These are phyloP conservation scores for Thinopyrum obtusiflorum DNA, from an alignment of 202 grass and related monocot species.

Conservation along the genomic window DNA sequence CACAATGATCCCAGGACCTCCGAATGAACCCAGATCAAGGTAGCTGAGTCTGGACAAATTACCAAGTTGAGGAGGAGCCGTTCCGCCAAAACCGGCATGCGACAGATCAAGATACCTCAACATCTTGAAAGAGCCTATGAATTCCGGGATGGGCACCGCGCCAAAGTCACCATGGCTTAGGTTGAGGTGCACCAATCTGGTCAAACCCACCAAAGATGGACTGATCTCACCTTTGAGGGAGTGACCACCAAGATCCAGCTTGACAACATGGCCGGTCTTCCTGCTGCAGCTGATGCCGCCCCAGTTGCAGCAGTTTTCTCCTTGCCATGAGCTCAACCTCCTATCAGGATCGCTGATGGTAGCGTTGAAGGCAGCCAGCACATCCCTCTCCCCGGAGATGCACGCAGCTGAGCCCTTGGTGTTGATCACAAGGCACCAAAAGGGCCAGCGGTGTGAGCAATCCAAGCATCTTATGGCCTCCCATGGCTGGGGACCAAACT, in stretches of 20 bases:
- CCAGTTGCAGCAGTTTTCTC: conserved; percentile 41
- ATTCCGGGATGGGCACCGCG: neutral
- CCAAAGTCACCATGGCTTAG: conserved; percentile 23
- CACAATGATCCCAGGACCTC: neutral
- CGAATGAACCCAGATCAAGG: neutral
- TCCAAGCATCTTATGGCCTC: neutral
- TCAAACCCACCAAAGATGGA: conserved; percentile 20
- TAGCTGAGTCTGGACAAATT: conserved; percentile 35
- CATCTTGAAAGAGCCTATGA: conserved; percentile 36
- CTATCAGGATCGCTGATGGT: neutral
- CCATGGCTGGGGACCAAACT: neutral
- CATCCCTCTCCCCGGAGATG: neutral
- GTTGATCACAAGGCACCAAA: neutral
- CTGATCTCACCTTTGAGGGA: conserved; percentile 21
- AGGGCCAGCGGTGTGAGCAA: neutral
- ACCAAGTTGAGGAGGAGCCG: conserved; percentile 26
- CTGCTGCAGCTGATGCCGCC: conserved; percentile 36
- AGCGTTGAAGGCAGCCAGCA: neutral
- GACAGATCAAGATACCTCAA: conserved; percentile 45
- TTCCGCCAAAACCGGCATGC: neutral
- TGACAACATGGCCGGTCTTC: conserved; percentile 36
- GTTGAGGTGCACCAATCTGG: conserved; percentile 39
- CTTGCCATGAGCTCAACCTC: conserved; percentile 34
- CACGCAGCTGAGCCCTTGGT: neutral
- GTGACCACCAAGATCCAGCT: conserved; percentile 25